Base-by-base conservation (phyloP, 2,329 filamentous ascomycete species). In the Arthrobotrys conoides region DNA sequence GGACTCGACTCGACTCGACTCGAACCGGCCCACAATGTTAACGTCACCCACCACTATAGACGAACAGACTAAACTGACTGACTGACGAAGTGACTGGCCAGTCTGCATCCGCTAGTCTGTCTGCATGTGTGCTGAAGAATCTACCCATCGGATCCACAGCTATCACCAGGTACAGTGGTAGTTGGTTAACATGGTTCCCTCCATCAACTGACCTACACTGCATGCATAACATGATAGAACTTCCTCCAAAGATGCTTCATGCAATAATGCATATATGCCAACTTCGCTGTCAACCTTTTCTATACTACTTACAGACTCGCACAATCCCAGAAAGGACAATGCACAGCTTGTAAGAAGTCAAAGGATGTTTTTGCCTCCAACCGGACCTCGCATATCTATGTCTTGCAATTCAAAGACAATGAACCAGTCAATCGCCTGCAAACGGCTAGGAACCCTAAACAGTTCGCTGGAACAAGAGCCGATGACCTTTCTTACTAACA, bases 391-490 rank as follows among this genome's bases (percentile, higher is more conserved):
- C 48, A 51, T 12, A 8, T 5, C 18, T n/a, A 53, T 71, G 67
- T 51, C 55, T 63, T 51, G 51, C 18, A 38, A 53, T 44, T 63
- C 36, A 63, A 44, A 41, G 57, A 44, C 57, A 44, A 27, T 41
- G 44, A 71, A 71, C 69, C 69, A 65, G 41, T 38, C 70, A 24
- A 41, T 48, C 70, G 49, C 16, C 70, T 44, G 70, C 70, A 73
- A 73, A 73, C 70, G 70, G 70, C 61, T 20, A 51, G 49, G 30
- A 73, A 53, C 48, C 20, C 16, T 61, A 38, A 18, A 20, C 36
- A n/a, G 30, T 36, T 30, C 24, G 10, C n/a, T 53, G 48, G 48
- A 24, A 27, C 20, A 53, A 30, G 22, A 53, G 3, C 48, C 48
- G 48, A 53, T 53, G 22, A 53, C 20, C 46, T 53, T 53, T 30